Evolutionary conservation across 1,284 basidiomycete genomes (phyloP).

Genomic region (Vanrija sp.): DNA sequence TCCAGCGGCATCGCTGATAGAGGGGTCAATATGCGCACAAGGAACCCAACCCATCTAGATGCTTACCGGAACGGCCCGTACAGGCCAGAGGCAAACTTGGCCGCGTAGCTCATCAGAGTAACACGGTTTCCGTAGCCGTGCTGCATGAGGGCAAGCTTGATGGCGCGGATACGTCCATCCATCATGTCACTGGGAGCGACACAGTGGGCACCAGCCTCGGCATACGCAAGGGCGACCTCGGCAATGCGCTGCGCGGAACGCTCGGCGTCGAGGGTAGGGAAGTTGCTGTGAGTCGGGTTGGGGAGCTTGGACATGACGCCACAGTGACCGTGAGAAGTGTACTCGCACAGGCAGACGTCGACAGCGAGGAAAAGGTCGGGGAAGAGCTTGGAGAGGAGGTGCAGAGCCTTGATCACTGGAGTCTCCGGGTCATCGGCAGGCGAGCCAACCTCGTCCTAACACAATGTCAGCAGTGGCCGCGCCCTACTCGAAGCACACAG

Average conservation of each 20-base stretch:
- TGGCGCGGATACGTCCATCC: conserved; percentile 88
- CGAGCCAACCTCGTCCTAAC: conserved; percentile 73
- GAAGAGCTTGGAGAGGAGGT: conserved; percentile 69
- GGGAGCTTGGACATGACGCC: conserved; percentile 61
- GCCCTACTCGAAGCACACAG: background rate
- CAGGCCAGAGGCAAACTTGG: conserved; percentile 93
- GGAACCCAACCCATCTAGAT: too few relatives aligned
- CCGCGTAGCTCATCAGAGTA: conserved; percentile 96
- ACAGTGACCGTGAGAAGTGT: conserved; percentile 97
- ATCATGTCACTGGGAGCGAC: conserved; percentile 99
- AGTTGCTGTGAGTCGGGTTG: conserved; percentile 34
- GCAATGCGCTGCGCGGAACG: conserved; percentile 81
- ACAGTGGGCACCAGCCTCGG: conserved; percentile 90
- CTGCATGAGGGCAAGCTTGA: conserved; percentile 81
- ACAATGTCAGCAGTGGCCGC: background rate
- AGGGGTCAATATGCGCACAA: background rate
- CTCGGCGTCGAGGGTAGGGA: conserved; percentile 55
- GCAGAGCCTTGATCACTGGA: conserved; percentile 88
- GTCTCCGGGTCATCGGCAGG: conserved; percentile 86
- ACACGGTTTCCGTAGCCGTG: conserved; percentile 78
- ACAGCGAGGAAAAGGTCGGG: conserved; percentile 81
- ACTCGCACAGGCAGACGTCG: conserved; percentile 99
- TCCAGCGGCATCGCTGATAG: conserved; percentile 83
- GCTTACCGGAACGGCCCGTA: conserved; percentile 93
- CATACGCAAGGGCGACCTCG: conserved; percentile 88